Evolutionary conservation across 306 rosid genomes (phyloP).

Genomic region (Vigna nakashimae): DNA sequence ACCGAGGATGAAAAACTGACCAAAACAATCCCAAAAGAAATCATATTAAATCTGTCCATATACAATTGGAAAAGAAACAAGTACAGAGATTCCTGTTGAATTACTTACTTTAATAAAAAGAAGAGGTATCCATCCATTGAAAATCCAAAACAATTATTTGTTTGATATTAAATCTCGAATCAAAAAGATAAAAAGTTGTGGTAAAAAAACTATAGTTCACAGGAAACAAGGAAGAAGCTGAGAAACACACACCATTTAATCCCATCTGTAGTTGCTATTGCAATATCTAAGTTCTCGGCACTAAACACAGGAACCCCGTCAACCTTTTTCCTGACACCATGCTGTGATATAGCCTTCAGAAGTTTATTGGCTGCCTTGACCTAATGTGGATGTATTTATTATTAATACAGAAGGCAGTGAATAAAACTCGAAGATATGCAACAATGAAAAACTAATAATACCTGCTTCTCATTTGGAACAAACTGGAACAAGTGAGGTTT

Average conservation of each 20-base stretch:
- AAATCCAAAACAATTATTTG: slow-evolving; percentile 35
- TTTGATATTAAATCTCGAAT: slow-evolving; percentile 31
- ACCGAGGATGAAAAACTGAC: not conserved
- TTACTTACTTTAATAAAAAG: slow-evolving; percentile 1
- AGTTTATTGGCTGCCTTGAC: slow-evolving; percentile 94
- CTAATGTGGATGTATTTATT: slow-evolving; percentile 50
- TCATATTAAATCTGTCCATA: not conserved
- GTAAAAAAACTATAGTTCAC: slow-evolving; percentile 31
- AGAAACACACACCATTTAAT: slow-evolving; percentile 73
- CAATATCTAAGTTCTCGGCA: slow-evolving; percentile 94
- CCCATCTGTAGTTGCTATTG: slow-evolving; percentile 90
- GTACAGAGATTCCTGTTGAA: slow-evolving; percentile 23
- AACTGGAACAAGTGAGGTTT: slow-evolving; percentile 94
- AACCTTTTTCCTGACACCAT: slow-evolving; percentile 67
- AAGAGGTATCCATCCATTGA: slow-evolving; percentile 18
- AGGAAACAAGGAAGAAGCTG: slow-evolving; percentile 35
- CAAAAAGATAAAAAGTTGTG: not conserved
- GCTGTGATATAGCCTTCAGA: slow-evolving; percentile 65
- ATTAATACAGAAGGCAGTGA: slow-evolving; percentile 28
- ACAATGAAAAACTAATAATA: slow-evolving; percentile 43
- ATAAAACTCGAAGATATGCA: slow-evolving; percentile 27
- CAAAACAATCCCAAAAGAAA: slow-evolving; percentile 10
- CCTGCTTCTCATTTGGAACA: slow-evolving; percentile 99
- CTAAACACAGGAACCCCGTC: slow-evolving; percentile 98
- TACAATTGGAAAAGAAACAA: slow-evolving; percentile 38